Evolutionary conservation across 768 basidiomycete genomes (phyloP).

Genomic region (Panellus pusillus): DNA sequence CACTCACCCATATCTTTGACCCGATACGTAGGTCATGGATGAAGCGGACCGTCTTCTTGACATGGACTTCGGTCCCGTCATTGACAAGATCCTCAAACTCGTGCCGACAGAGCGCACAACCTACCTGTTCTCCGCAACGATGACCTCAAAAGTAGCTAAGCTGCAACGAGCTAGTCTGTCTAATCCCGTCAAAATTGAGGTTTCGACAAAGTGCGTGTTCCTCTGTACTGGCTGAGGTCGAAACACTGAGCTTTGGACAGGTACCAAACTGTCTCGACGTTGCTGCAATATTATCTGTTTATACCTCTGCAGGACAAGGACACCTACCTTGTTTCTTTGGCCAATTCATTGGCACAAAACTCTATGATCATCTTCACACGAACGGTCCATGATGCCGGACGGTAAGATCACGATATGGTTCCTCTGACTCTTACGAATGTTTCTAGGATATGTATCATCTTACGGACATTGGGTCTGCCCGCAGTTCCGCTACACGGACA

Average conservation of each 20-base stretch:
- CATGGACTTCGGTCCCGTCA: slow-evolving; percentile 93
- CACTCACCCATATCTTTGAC: not conserved
- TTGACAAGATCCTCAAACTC: slow-evolving; percentile 95
- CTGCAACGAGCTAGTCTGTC: slow-evolving; percentile 90
- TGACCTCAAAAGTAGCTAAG: slow-evolving; percentile 98
- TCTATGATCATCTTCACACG: slow-evolving; percentile 96
- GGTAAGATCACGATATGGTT: slow-evolving; percentile 39
- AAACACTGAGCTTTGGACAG: slow-evolving; percentile 39
- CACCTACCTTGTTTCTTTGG: slow-evolving; percentile 83
- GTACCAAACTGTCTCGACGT: slow-evolving; percentile 94
- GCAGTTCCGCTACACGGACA: slow-evolving; percentile 97
- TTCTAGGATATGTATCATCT: slow-evolving; percentile 77
- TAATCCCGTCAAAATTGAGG: slow-evolving; percentile 93
- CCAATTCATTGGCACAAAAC: slow-evolving; percentile 86
- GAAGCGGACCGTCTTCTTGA: slow-evolving; percentile 95
- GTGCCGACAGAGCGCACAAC: slow-evolving; percentile 94
- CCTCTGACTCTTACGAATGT: not conserved
- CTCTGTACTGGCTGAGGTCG: not conserved
- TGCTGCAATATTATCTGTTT: slow-evolving; percentile 94
- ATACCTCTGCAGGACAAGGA: slow-evolving; percentile 92
- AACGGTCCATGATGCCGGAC: slow-evolving; percentile 90
- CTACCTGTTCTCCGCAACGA: slow-evolving; percentile 96
- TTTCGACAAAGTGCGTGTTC: slow-evolving; percentile 78
- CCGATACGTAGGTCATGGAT: slow-evolving; percentile 76
- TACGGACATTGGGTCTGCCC: slow-evolving; percentile 89